Base-by-base conservation (phyloP, 352 stramenopile genomes). In the Phytophthora crassamura region DNA sequence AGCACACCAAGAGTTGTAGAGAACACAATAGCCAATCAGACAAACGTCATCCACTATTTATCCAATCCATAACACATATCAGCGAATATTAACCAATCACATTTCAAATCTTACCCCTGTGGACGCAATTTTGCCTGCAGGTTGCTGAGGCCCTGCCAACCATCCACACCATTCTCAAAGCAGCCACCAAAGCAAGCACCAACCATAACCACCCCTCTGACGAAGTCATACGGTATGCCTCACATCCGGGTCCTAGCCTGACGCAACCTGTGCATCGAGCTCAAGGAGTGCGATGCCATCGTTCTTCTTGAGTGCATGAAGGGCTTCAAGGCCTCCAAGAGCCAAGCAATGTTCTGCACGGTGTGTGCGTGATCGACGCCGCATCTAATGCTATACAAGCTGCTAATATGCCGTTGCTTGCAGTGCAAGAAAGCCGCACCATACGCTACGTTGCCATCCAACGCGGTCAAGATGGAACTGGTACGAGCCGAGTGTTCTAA, bases 231-330 rank as follows among this genome's bases (percentile, higher is more conserved):
- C n/a, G 9, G 22, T 3, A 59, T 49, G 38, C 22, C 52, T 3
- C 30, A 40, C n/a, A n/a, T n/a, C 22, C 22, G 22, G 42, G 25
- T 11, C 7, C 16, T 16, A 7, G 5, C 32, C 9, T 54, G 54
- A 42, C 20, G 22, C 18, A 28, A 15, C 15, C 35, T 54, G 41
- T 52, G 33, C 20, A 25, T n/a, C 16, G 54, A 62, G 16, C 32
- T 62, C 10, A 33, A 40, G 14, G 43, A 59, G 28, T 56, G 28
- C 25, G 45, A 56, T 25, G 12, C 45, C 2, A 8, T 49, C 11
- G 20, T 56, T 28, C 9, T 50, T 1, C n/a, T 64, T 0, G 7
- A 64, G 10, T 64, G 36, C 43, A 50, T 56, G 56, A 64, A 64
- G 36, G 45, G 35, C n/a, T 64, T 56, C 22, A 64, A 56, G 25